Evolutionary conservation across 1,284 basidiomycete species (phyloP), one percentile per base, ranked within the genome.

Genomic region (Phaffia rhodozyma): DNA sequence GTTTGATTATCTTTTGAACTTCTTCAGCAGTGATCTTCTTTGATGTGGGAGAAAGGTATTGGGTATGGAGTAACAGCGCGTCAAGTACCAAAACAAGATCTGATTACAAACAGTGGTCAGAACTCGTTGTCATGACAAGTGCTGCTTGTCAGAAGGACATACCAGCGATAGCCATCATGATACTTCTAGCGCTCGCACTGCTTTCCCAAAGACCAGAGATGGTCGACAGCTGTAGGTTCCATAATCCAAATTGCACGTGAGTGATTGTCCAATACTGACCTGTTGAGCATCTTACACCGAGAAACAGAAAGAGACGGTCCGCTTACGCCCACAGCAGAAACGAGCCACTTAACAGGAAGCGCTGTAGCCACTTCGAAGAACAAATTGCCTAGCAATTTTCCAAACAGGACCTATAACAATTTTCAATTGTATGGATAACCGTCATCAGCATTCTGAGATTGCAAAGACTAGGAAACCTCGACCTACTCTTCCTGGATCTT

Each of bases 81-180:
- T 64, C 62, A 18, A 64, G 62, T 16, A 64, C 58, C 47, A 64
- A 53, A 16, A 54, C 52, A 2, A 64, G 62, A 21, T 64, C 59
- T 60, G 49, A 32, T 25, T 29, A 6, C 11, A n/a, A 4, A 6
- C 5, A 6, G 18, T 2, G 21, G 9, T 20, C 34, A 32, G 23
- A 52, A 16, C n/a, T 1, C 7, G n/a, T 29, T 9, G 23, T 21
- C 30, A 52, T 18, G 34, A 32, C 21, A 52, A 29, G 5, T 13
- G 27, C 27, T 29, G 48, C 16, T 49, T 9, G 49, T 30, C 5
- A 47, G 32, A 32, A 18, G 23, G 11, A 23, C 59, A 16, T 3
- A 53, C 59, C 62, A 6, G 62, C 62, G 43, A 64, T 64, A 21
- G 52, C 29, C 27, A 21, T 43, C 56, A 55, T 64, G 58, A 64